Evolutionary conservation across 495 filamentous ascomycete species (phyloP).

Genomic region (Bathelium albidoporum): DNA sequence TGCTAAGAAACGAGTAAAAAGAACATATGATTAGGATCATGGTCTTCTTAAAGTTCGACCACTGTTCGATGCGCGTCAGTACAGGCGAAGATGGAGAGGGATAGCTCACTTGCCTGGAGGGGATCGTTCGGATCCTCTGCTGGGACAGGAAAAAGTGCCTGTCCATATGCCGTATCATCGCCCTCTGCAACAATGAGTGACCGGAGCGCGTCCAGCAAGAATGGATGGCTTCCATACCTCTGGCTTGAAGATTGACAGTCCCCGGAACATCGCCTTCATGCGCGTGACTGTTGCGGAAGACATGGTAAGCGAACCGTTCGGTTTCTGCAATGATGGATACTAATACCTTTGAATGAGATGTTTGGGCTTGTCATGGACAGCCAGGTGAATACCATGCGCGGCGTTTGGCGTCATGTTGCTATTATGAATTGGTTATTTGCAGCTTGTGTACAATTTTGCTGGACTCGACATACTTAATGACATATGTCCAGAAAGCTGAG

Average conservation of each 20-base stretch:
- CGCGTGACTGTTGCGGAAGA: conserved; percentile 37
- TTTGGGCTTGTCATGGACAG: not conserved
- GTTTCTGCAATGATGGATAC: not conserved
- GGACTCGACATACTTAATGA: not conserved
- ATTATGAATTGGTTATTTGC: not conserved
- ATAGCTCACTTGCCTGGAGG: conserved; percentile 34
- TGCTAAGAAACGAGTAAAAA: conserved; percentile 52
- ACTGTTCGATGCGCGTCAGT: conserved; percentile 26
- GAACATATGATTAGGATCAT: conserved; percentile 50
- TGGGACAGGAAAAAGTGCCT: conserved; percentile 53
- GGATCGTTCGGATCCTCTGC: conserved; percentile 56
- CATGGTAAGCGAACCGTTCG: not conserved
- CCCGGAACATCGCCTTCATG: conserved; percentile 49
- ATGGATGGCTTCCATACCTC: not conserved
- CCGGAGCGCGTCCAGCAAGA: conserved; percentile 16
- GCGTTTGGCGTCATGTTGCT: not conserved
- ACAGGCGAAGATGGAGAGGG: not conserved
- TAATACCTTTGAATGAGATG: conserved; percentile 14
- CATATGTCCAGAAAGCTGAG: not conserved
- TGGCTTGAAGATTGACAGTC: conserved; percentile 44
- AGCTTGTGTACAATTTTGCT: not conserved
- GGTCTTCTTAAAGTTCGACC: conserved; percentile 49
- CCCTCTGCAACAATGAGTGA: conserved; percentile 36
- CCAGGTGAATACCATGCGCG: not conserved
- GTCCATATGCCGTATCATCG: conserved; percentile 51